Evolutionary conservation across 1,284 basidiomycete genomes (phyloP).

Genomic region (Trametes hirsuta): DNA sequence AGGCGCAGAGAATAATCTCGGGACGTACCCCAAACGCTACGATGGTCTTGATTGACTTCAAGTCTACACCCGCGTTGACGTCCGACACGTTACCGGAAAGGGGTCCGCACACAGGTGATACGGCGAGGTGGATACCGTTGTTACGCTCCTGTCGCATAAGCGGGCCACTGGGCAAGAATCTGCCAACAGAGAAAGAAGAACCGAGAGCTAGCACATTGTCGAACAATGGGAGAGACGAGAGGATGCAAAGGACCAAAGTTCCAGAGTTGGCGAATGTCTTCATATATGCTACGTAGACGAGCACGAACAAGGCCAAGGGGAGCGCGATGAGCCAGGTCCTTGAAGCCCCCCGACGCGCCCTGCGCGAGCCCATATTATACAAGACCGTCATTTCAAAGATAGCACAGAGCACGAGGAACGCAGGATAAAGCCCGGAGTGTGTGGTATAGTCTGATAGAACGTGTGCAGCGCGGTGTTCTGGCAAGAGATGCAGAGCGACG

Average conservation of each 20-base stretch:
- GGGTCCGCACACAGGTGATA: slow-evolving; percentile 39
- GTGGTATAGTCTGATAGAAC: slow-evolving; percentile 2
- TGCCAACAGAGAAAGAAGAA: background rate
- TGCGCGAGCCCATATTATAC: background rate
- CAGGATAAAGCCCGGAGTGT: background rate
- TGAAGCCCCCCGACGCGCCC: background rate
- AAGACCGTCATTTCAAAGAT: background rate
- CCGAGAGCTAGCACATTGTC: background rate
- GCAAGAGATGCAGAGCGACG: background rate
- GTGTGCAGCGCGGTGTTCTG: background rate
- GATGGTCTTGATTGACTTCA: slow-evolving; percentile 39
- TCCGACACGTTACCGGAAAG: slow-evolving; percentile 38
- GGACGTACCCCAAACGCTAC: slow-evolving; percentile 43
- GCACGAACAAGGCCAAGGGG: background rate
- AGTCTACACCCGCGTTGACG: slow-evolving; percentile 40
- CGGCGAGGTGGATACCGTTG: slow-evolving; percentile 40
- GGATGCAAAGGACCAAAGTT: background rate
- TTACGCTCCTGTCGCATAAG: slow-evolving; percentile 16
- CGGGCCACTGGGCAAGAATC: background rate
- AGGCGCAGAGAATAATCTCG: background rate
- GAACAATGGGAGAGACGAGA: background rate
- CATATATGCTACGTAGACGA: background rate
- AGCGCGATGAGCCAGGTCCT: background rate
- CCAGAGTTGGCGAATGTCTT: background rate
- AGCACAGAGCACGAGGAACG: background rate